Base-by-base conservation (phyloP, 345 rosid species). In the Gossypium herbaceum region DNA sequence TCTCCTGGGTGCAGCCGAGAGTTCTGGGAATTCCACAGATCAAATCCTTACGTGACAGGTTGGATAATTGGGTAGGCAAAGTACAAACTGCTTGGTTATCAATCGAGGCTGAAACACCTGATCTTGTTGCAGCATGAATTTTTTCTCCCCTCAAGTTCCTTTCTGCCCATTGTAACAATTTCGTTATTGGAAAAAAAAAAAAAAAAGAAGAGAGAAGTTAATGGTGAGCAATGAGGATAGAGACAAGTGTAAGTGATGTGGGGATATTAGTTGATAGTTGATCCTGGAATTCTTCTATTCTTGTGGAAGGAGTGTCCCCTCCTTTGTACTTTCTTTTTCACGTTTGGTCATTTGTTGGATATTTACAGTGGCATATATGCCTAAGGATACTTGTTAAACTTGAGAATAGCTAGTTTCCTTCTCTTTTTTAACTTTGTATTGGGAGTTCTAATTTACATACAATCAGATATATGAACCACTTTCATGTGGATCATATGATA, bases 1-100 rank as follows among this genome's bases (percentile, higher is more conserved):
- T 96, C 27, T 91, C 99, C 3, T 93, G 99, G 99, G 99, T 94
- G 55, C 99, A 96, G 79, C 99, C 99, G 1, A 87, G 99, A 84
- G 99, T 96, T 77, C 76, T 96, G 87, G 99, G 97, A 70, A 93
- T 92, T 59, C 86, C 90, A 39, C 99, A 96, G 85, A 86, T 96
- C 84, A 89, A 83, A 81, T 90, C 97, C 34, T 84, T 96, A 85
- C 86, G 91, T 34, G 97, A 91, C 73, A 92, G 91, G 43, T 79
- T 96, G 76, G 91, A 96, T 77, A 81, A 24, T 74, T 96, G 99
- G 98, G 73, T 88, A 72, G 97, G 73, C 76, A 93, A 89, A 87
- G 99, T 96, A 56, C 97, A 81, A 86, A 81, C 89, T 1, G 91
- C 99, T 7, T 81, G 86, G 81, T 51, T 90, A 75, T 96, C 99